Base-by-base conservation (phyloP, 495 filamentous ascomycete species). In the Penicillium cinerascens region DNA sequence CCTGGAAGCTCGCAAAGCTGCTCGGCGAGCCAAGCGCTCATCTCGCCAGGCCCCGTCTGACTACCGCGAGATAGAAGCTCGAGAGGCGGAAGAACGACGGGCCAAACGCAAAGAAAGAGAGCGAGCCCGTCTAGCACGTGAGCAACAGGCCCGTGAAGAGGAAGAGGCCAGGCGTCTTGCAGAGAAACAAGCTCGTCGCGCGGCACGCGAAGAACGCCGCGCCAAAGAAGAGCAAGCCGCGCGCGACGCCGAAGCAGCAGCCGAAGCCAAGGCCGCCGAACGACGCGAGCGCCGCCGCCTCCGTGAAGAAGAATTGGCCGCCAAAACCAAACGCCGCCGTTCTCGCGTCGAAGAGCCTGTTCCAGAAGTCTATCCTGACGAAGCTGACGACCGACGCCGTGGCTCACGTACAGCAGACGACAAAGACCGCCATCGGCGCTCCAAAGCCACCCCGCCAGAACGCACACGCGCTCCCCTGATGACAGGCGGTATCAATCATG, bases 1-100 rank as follows among this genome's bases (percentile, higher is more conserved):
- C 70, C 66, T 56, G 65, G 75, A 79, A 66, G 59, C 68, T 70
- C 60, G 78, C 66, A 55, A 79, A 76, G 70, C 80, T 66, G 69
- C 79, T 64, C 65, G 77, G 6, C 65, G 70, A 21, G 66, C 71
- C 3, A 70, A 69, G 22, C 73, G 69, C 53, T 63, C 65, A 25
- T 62, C 71, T 27, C 65, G 70, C 47, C 64, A 74, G 23, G 69
- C 63, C 3, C 64, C 67, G 3, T 63, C 61, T 22, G 75, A 73
- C 37, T 52, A 55, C 10, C 71, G 65, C n/a, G 74, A 73, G 27
- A 55, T 37, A 15, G 74, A 73, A 36, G 49, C 60, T 22, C 66
- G 68, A n/a, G 76, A 76, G 54, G 72, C 64, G 2, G 76, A 78
- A 44, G 75, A 78, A 55, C 58, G 73, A 47, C 66, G 77, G 16